phyloP scores from a whole-genome alignment of 495 filamentous ascomycete genomes.

The Annulohypoxylon stygium region DNA sequence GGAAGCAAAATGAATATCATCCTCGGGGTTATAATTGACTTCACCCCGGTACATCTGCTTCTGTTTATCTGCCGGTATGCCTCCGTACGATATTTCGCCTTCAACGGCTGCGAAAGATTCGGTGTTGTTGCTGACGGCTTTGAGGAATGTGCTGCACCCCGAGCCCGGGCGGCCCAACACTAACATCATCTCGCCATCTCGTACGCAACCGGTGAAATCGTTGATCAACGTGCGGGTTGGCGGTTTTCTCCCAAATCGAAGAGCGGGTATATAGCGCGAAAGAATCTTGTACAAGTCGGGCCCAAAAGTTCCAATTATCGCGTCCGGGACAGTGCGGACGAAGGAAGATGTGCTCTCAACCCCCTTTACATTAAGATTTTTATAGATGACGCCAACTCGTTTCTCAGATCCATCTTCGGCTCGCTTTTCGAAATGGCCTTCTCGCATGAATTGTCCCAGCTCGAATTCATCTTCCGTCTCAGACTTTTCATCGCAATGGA shows the following conservation, averaged over 20 bases:
- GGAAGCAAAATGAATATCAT: conserved; percentile 82
- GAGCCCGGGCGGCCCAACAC: conserved; percentile 84
- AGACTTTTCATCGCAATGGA: conserved; percentile 55
- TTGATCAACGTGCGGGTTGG: conserved; percentile 73
- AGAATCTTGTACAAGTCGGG: conserved; percentile 83
- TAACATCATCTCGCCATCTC: conserved; percentile 84
- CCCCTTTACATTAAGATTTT: conserved; percentile 82
- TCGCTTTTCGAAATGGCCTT: conserved; percentile 85
- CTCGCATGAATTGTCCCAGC: conserved; percentile 78
- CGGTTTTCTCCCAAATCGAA: conserved; percentile 60
- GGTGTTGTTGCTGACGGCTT: conserved; percentile 79
- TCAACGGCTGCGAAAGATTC: conserved; percentile 73
- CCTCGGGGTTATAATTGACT: conserved; percentile 85
- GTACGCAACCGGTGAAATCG: conserved; percentile 82
- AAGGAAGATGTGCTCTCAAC: conserved; percentile 74
- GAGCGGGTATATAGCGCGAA: conserved; percentile 71
- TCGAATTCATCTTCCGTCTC: conserved; percentile 69
- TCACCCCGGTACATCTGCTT: conserved; percentile 79
- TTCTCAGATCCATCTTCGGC: conserved; percentile 79
- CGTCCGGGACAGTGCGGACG: conserved; percentile 80
- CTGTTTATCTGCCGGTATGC: conserved; percentile 77
- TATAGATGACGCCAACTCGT: conserved; percentile 87
- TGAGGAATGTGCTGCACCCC: conserved; percentile 85
- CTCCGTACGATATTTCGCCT: conserved; percentile 82
- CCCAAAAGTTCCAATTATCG: conserved; percentile 85